phyloP scores from a whole-genome alignment of 192 early-diverging fungal genomes.

The Backusella liffmaniae region DNA sequence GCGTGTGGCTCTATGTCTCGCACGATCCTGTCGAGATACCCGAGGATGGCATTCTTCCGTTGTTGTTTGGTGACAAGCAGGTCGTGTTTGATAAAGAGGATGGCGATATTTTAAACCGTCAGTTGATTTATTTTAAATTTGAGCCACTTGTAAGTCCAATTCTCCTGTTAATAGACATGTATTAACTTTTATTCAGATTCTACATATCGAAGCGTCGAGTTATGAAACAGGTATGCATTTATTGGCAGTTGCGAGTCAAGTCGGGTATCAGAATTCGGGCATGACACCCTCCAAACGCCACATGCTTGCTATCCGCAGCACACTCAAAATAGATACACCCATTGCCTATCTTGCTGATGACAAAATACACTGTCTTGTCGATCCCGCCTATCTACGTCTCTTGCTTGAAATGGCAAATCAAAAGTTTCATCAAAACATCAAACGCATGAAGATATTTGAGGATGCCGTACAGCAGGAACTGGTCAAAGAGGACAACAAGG shows the following conservation, averaged over 20 bases:
- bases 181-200: slow-evolving; percentile 28
- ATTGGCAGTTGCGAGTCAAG: slow-evolving; percentile 41
- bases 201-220: slow-evolving; percentile 52
- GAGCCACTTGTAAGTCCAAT: slow-evolving; percentile 47
- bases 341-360: slow-evolving; percentile 44
- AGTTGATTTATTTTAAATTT: slow-evolving; percentile 52
- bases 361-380: slow-evolving; percentile 43
- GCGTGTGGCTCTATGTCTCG: slow-evolving; percentile 50
- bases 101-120: slow-evolving; percentile 11
- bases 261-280: slow-evolving; percentile 53
- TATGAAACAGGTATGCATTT: slow-evolving; percentile 46
- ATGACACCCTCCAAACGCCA: slow-evolving; percentile 47
- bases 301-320: slow-evolving; percentile 53
- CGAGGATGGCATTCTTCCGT: slow-evolving; percentile 26
- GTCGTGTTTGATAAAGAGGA: slow-evolving; percentile 1
- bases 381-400: slow-evolving; percentile 38
- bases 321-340: slow-evolving; percentile 50
- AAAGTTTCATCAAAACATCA: slow-evolving; percentile 44
- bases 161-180: neutral
- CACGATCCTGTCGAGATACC: slow-evolving; percentile 41
- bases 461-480: slow-evolving; percentile 17
- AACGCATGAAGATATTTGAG: slow-evolving; percentile 25
- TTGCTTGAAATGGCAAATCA: slow-evolving; percentile 43
- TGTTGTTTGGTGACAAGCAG: slow-evolving; percentile 35
- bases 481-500: slow-evolving; percentile 15